Percentiles rank a stretch among this genome's conserved stretches.
Evolutionary conservation across 2,329 filamentous ascomycete species (phyloP).

Genomic region (Fusarium sp.): DNA sequence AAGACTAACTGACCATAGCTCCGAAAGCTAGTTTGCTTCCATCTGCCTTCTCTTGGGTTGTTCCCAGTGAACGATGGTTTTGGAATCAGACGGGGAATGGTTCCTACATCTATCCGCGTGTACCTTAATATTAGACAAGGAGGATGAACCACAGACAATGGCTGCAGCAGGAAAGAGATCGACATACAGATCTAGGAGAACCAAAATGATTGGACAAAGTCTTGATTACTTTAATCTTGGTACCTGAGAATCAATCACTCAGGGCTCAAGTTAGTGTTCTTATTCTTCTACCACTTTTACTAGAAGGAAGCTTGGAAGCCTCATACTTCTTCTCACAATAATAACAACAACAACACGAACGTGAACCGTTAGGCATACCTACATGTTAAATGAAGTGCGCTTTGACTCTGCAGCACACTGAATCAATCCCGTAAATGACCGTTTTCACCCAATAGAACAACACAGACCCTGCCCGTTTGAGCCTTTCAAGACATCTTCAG

Average conservation of each 20-base stretch:
- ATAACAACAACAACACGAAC: background rate
- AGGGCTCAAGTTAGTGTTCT: background rate
- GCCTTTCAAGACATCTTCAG: constrained; percentile 35
- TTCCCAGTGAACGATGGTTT: background rate
- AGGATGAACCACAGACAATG: background rate
- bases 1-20: background rate
- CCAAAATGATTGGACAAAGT: constrained; percentile 15
- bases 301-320: background rate
- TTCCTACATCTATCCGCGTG: background rate
- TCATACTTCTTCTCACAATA: background rate
- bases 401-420: constrained; percentile 27
- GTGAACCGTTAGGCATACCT: background rate
- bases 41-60: constrained; percentile 3
- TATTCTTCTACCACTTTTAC: background rate
- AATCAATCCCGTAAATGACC: background rate
- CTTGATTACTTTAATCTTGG: constrained; percentile 5
- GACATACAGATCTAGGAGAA: constrained; percentile 32
- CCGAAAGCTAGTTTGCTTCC: constrained; percentile 3
- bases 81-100: background rate
- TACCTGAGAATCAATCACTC: constrained; percentile 5
- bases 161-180: constrained; percentile 26
- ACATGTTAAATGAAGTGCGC: constrained; percentile 6
- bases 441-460: constrained; percentile 24
- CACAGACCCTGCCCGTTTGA: constrained; percentile 18
- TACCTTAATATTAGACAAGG: constrained; percentile 6